Conservation (phyloP, 106 monocot species). For the Dendrobium officinale region DNA sequence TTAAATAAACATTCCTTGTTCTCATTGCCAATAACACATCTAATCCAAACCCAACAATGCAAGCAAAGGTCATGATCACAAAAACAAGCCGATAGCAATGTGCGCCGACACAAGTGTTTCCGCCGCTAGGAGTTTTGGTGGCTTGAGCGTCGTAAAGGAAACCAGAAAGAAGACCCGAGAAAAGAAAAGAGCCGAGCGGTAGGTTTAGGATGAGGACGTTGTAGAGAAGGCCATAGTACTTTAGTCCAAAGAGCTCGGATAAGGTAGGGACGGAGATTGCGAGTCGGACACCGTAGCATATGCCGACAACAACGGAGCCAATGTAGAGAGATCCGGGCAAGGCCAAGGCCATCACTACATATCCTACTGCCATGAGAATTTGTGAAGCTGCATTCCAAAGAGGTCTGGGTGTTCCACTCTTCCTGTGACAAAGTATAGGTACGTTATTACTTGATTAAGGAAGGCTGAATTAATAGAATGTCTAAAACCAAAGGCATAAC, state of each 20-base stretch:
- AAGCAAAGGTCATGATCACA: conserved; percentile 70
- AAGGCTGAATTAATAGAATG: too few relatives aligned
- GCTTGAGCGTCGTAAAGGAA: conserved; percentile 75
- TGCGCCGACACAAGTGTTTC: conserved; percentile 69
- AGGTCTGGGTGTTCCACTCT: conserved; percentile 57
- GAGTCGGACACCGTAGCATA: conserved; percentile 84
- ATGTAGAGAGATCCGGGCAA: conserved; percentile 83
- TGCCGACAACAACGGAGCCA: conserved; percentile 77
- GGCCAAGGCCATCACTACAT: conserved; percentile 62
- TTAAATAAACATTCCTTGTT: conserved; percentile 55
- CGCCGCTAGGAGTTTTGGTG: conserved; percentile 34
- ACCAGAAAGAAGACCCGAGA: conserved; percentile 91
- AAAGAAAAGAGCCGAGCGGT: conserved; percentile 93
- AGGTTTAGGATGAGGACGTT: conserved; percentile 93
- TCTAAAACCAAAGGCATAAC: too few relatives aligned
- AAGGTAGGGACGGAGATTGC: conserved; percentile 75
- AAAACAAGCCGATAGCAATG: conserved; percentile 91
- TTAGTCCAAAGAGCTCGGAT: conserved; percentile 88
- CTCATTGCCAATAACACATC: conserved; percentile 50
- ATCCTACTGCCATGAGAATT: conserved; percentile 77
- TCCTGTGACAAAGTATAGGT: conserved; percentile 27
- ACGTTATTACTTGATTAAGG: too few relatives aligned
- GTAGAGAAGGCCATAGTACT: conserved; percentile 91
- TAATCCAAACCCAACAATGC: conserved; percentile 59
- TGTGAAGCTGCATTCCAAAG: conserved; percentile 93